Percentiles rank a stretch among this genome's conserved stretches.
phyloP scores from a whole-genome alignment of 352 stramenopile species.

The Globisporangium paddicum region DNA sequence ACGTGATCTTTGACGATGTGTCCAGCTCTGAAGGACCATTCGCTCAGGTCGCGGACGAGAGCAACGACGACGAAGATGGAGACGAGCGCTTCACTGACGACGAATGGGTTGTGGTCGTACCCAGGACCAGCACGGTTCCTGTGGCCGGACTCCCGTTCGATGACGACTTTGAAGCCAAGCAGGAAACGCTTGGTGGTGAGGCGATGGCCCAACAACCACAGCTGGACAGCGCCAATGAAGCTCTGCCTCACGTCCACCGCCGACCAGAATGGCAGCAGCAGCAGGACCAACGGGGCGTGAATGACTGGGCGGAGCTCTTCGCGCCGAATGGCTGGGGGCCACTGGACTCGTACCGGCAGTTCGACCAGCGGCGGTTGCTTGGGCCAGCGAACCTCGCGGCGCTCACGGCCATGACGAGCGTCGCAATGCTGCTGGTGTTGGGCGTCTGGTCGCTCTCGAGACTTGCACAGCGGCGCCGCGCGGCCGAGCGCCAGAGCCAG shows the following conservation, averaged over 20 bases:
- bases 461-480: neutral
- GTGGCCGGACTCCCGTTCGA: neutral
- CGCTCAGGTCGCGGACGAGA: neutral
- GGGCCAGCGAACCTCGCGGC: neutral
- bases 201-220: too few relatives aligned
- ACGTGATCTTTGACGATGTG: conserved; percentile 2
- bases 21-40: neutral
- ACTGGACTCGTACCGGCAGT: neutral
- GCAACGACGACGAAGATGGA: neutral
- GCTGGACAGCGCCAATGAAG: neutral
- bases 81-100: neutral
- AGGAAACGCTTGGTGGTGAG: neutral
- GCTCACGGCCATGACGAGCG: conserved; percentile 1
- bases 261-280: neutral
- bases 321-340: neutral
- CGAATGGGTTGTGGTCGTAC: conserved; percentile 2
- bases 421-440: conserved; percentile 2
- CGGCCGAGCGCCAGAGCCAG: conserved; percentile 6
- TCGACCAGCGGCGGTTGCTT: conserved; percentile 3
- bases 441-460: conserved; percentile 1
- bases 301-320: conserved; percentile 4
- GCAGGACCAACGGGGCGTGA: neutral
- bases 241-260: neutral
- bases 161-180: neutral
- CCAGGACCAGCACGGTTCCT: neutral